Percentiles rank a stretch among this genome's conserved stretches.
phyloP scores from a whole-genome alignment of 768 basidiomycete species.

The Tubosaeta brunneosetosa region DNA sequence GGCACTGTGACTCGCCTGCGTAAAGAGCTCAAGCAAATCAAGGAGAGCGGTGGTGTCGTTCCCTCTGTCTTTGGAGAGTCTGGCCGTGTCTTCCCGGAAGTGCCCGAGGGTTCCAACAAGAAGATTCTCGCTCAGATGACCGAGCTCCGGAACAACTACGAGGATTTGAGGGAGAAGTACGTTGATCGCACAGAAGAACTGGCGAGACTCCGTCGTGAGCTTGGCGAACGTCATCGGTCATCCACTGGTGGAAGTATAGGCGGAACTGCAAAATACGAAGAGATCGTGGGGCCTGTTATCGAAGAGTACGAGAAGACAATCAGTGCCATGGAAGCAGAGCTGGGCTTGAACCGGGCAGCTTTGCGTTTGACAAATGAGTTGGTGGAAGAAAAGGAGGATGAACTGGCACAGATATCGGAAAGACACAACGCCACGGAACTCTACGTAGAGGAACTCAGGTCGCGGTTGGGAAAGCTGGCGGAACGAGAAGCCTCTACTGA shows the following conservation, averaged over 20 bases:
- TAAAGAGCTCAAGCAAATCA: slow-evolving; percentile 79
- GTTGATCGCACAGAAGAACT: slow-evolving; percentile 88
- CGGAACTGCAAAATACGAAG: slow-evolving; percentile 78
- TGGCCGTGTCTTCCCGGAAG: slow-evolving; percentile 29
- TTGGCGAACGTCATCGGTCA: slow-evolving; percentile 66
- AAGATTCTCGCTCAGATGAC: slow-evolving; percentile 76
- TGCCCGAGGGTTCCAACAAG: slow-evolving; percentile 62
- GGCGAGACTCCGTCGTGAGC: slow-evolving; percentile 70
- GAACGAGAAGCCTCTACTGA: slow-evolving; percentile 92
- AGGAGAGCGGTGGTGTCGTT: slow-evolving; percentile 50
- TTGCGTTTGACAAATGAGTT: slow-evolving; percentile 88
- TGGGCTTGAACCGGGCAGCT: slow-evolving; percentile 82
- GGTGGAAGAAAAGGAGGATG: slow-evolving; percentile 87
- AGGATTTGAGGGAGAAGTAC: slow-evolving; percentile 77
- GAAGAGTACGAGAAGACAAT: slow-evolving; percentile 99
- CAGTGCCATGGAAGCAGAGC: slow-evolving; percentile 87
- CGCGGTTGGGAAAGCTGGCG: slow-evolving; percentile 72
- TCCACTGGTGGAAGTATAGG: slow-evolving; percentile 56
- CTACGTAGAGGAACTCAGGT: slow-evolving; percentile 82
- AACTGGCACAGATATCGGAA: slow-evolving; percentile 59
- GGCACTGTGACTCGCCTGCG: slow-evolving; percentile 78
- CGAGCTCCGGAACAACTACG: slow-evolving; percentile 81
- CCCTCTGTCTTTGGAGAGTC: slow-evolving; percentile 25
- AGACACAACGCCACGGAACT: slow-evolving; percentile 75
- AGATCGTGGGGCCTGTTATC: slow-evolving; percentile 95